Conservation (phyloP, 1,284 basidiomycete species). For the Entoloma clypeatum region DNA sequence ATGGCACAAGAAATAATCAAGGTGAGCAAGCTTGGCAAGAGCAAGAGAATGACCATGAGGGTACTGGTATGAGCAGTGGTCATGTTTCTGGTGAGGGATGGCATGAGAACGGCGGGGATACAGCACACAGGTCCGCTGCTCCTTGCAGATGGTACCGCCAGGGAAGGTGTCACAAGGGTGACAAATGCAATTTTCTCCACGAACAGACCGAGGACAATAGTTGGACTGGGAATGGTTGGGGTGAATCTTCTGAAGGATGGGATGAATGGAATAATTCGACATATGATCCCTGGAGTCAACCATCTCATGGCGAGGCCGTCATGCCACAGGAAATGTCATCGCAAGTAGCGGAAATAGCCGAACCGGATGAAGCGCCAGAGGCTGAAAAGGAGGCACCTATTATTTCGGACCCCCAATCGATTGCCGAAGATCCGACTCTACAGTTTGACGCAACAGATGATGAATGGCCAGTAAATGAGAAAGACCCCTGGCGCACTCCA, state of each 20-base stretch:
- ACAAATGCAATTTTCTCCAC: constrained; percentile 23
- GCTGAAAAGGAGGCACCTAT: too few species aligned
- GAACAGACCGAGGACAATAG: constrained; percentile 9
- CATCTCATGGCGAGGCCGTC: too few species aligned
- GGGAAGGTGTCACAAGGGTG: constrained; percentile 20
- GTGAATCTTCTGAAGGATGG: constrained; percentile 10
- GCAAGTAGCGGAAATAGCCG: too few species aligned
- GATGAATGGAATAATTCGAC: constrained; percentile 6
- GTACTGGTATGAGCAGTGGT: too few species aligned
- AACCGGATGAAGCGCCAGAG: too few species aligned
- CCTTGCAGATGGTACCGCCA: constrained; percentile 16
- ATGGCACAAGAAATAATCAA: constrained; percentile 2
- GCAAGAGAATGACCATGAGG: constrained; percentile 7
- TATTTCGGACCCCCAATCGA: too few species aligned
- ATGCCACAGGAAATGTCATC: too few species aligned
- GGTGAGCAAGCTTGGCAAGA: constrained; percentile 1
- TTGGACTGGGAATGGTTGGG: constrained; percentile 13
- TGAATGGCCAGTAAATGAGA: constrained; percentile 9
- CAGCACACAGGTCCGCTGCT: too few species aligned
- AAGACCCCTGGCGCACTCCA: constrained; percentile 7
- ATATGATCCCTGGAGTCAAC: too few species aligned
- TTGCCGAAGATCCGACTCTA: too few species aligned
- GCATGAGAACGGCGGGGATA: too few species aligned
- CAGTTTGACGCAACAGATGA: not conserved
- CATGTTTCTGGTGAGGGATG: too few species aligned